Percentiles rank a stretch among this genome's conserved stretches.
Conservation (phyloP, 1,284 basidiomycete genomes). For the Leucocoprinus gongylophorus region DNA sequence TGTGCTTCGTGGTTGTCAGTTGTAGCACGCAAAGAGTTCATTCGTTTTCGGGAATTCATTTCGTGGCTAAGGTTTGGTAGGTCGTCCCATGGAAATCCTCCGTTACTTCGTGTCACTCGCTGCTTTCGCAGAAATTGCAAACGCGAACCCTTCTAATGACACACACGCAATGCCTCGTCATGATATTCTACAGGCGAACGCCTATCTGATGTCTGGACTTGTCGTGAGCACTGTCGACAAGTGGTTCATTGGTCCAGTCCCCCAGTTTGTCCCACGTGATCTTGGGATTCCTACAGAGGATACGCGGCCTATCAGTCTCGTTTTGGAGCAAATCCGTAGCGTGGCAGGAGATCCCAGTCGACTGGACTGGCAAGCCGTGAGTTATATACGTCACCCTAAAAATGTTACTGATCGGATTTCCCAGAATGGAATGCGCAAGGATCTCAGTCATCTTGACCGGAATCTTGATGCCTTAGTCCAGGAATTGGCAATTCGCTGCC, state of each 20-base stretch:
- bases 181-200: constrained; percentile 74
- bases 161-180: constrained; percentile 46
- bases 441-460: constrained; percentile 53
- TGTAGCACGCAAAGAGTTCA: constrained; percentile 56
- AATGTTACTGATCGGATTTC: constrained; percentile 23
- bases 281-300: constrained; percentile 41
- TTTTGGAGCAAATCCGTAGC: constrained; percentile 41
- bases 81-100: constrained; percentile 17
- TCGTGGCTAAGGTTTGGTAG: constrained; percentile 70
- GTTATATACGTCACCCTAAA: constrained; percentile 23
- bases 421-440: constrained; percentile 43
- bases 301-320: constrained; percentile 33
- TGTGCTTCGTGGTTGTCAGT: constrained; percentile 62
- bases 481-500: constrained; percentile 55
- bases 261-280: constrained; percentile 50
- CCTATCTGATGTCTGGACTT: constrained; percentile 68
- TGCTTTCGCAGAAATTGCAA: constrained; percentile 23
- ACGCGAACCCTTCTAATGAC: constrained; percentile 39
- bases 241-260: constrained; percentile 66
- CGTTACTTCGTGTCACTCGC: constrained; percentile 1
- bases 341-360: constrained; percentile 39
- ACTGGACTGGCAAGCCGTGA: constrained; percentile 39
- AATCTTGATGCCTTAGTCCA: constrained; percentile 63
- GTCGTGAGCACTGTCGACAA: constrained; percentile 61
- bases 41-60: constrained; percentile 69